Evolutionary conservation across 805 yeast species (phyloP), one percentile per base, ranked within the genome.

Genomic region (Candida verbasci): DNA sequence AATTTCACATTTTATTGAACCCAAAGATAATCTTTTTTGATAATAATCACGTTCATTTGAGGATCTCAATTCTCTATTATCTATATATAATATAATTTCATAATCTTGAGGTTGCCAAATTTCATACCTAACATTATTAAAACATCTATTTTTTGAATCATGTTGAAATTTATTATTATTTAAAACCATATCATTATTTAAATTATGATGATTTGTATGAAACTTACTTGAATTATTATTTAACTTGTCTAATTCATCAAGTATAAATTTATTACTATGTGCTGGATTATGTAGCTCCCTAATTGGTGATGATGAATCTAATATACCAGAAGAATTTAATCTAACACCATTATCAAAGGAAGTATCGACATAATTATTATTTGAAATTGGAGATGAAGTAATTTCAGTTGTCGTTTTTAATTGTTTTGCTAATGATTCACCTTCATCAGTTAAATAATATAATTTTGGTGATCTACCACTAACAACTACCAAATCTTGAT

Each of bases 21-120:
- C 52, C 14, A 65, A 56, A 0, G 50, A 52, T 12, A 91, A 62
- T 27, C 80, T 74, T 2, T 65, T 68, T 1, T 68, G 59, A 50
- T 93, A 88, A 54, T 75, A 87, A 38, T 77, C 82, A 10, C 96
- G 68, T 29, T 89, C 87, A 21, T 58, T 58, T 40, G 65, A 65
- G 0, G 91, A 78, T 46, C 85, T 69, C 3, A 89, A 70, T 56
- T 91, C 98, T 44, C 97, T 70, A 48, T 78, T 86, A 55, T 91
- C 98, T 3, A 91, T 57, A 2, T 86, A 46, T 17, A 89, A 68
- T 15, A 70, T 59, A 2, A 91, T 60, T 2, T 75, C 80, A 52
- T 65, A 89, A 2, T 72, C 62, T 0, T 74, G 80, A 0, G 72
- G 60, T 4, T 64, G 55, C 97, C 97, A 93, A 1, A 65, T 52